Percentiles rank a stretch among this genome's conserved stretches.
phyloP scores from a whole-genome alignment of 495 filamentous ascomycete genomes.

The Xylaria intraflava region DNA sequence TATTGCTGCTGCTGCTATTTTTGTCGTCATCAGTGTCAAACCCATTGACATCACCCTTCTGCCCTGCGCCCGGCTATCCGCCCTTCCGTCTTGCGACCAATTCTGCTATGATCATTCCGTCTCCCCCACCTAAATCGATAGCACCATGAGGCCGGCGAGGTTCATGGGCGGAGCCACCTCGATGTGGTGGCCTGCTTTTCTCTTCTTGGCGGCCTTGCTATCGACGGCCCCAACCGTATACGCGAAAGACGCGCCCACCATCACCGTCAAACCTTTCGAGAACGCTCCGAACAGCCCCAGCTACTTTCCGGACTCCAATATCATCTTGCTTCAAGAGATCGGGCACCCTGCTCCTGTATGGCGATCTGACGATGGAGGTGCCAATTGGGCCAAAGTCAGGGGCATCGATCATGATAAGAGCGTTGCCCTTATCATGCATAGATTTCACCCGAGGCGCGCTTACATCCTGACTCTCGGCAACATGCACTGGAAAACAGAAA shows the following conservation, averaged over 20 bases:
- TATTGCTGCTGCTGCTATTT: neutral
- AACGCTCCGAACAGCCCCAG: conserved; percentile 54
- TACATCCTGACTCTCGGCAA: conserved; percentile 62
- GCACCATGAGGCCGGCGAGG: conserved; percentile 42
- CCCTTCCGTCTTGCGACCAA: neutral
- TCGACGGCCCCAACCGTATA: conserved; percentile 32
- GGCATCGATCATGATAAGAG: conserved; percentile 57
- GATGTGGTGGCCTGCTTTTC: conserved; percentile 31
- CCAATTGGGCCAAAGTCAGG: conserved; percentile 59
- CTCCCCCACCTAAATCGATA: conserved; percentile 9
- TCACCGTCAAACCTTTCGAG: conserved; percentile 51
- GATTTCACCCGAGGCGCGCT: conserved; percentile 68
- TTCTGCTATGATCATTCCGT: conserved; percentile 24
- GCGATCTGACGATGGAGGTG: conserved; percentile 72
- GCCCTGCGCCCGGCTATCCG: neutral
- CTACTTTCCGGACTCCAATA: conserved; percentile 85
- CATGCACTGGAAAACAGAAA: conserved; percentile 70
- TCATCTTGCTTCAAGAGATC: conserved; percentile 58
- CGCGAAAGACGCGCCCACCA: conserved; percentile 46
- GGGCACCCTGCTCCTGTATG: conserved; percentile 48
- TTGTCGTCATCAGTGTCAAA: neutral
- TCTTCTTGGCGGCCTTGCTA: conserved; percentile 19
- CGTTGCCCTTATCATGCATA: conserved; percentile 59
- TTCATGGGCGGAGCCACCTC: conserved; percentile 37
- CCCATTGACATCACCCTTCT: neutral